Evolutionary conservation across 192 early-diverging fungal species (phyloP), one percentile per base, ranked within the genome.

Genomic region (Coemansia sp.): DNA sequence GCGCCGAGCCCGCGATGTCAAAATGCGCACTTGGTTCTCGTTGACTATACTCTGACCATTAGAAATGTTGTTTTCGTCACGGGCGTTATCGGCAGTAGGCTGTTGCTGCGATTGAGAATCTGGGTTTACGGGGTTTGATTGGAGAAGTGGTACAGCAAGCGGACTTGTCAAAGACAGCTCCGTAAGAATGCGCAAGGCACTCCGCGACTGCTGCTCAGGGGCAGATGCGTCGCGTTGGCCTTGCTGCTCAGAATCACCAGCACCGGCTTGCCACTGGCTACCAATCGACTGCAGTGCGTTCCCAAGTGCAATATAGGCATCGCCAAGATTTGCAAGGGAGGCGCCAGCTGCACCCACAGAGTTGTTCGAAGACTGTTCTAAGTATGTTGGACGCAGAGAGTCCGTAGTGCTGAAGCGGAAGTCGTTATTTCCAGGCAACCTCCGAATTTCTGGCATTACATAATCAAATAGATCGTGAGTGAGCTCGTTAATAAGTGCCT

Each of bases 301-400:
- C 23, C 76, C 76, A n/a, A 78, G 54, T 56, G 65, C 71, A 34
- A 69, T 38, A 64, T 73, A 70, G 18, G 76, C 65, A 32, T 78
- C 76, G 6, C 76, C 76, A 8, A 78, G 60, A 9, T 55, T 65
- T 14, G 54, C 24, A 21, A 78, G 49, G 4, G 65, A 55, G 14
- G 49, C 59, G 25, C 76, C 70, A 18, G 52, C 67, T 1, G 34
- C 60, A 8, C 49, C 60, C 8, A 78, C 24, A 12, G 52, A 67
- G 51, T 63, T 30, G 23, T 51, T n/a, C 7, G 76, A 14, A 8
- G 70, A 19, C 12, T 38, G 60, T 7, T 60, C 21, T 30, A 73
- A 23, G 51, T 69, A 78, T 3, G 58, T 58, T 7, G 76, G 67
- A 2, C 18, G 38, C 30, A 53, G 26, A 4, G 51, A 51, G 4